phyloP scores from a whole-genome alignment of 2,329 filamentous ascomycete genomes.

The Fusarium scirpi region DNA sequence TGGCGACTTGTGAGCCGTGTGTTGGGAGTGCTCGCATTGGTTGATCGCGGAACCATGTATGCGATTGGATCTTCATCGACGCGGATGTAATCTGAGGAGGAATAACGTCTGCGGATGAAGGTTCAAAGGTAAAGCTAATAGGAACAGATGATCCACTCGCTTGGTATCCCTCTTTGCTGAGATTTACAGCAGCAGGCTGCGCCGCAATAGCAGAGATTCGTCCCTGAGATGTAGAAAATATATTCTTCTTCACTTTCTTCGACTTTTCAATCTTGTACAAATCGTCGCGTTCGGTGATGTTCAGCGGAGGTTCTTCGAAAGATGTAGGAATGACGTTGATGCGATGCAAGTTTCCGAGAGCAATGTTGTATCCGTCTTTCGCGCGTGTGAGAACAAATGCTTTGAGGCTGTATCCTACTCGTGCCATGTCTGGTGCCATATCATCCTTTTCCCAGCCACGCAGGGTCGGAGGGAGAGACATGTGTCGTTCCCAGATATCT shows the following conservation, averaged over 20 bases:
- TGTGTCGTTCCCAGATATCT: constrained; percentile 32
- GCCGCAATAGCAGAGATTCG: constrained; percentile 36
- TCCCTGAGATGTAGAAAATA: constrained; percentile 35
- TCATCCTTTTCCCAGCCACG: constrained; percentile 42
- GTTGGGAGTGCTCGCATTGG: constrained; percentile 37
- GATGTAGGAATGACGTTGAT: constrained; percentile 41
- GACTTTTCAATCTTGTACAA: constrained; percentile 30
- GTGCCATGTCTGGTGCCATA: constrained; percentile 31
- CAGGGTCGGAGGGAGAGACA: constrained; percentile 35
- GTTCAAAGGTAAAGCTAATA: constrained; percentile 34
- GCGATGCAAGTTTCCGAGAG: constrained; percentile 20
- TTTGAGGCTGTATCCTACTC: constrained; percentile 35
- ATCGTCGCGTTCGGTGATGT: constrained; percentile 33
- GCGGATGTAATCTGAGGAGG: constrained; percentile 32
- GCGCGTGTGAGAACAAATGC: constrained; percentile 17
- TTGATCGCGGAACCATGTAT: constrained; percentile 42
- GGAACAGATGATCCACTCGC: constrained; percentile 28
- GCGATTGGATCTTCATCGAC: constrained; percentile 24
- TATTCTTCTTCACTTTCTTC: constrained; percentile 40
- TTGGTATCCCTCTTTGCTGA: constrained; percentile 30
- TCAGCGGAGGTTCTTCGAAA: constrained; percentile 40
- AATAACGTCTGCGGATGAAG: constrained; percentile 17
- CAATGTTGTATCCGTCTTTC: constrained; percentile 7
- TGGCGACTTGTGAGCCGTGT: constrained; percentile 17
- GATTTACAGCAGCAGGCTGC: constrained; percentile 35